Conservation (phyloP, 352 stramenopile species). For the Pythium brachiatum region DNA sequence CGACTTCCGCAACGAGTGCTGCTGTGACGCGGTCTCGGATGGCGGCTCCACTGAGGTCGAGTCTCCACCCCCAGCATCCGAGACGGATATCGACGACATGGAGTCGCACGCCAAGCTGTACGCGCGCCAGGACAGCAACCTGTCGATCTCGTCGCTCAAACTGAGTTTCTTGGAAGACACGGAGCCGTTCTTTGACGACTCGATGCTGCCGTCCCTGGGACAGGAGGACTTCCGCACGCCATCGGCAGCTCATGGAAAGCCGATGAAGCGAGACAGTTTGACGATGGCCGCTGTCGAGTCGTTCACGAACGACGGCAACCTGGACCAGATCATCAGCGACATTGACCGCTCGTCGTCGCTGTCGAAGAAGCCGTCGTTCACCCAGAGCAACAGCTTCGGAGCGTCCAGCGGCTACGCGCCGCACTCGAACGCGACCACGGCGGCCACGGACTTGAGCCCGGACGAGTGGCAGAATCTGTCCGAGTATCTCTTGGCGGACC, state of each 20-base stretch:
- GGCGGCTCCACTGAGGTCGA: slow-evolving; percentile 24
- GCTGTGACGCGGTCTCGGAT: slow-evolving; percentile 38
- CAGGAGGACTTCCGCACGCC: not conserved
- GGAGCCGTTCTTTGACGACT: slow-evolving; percentile 66
- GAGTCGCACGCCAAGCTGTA: slow-evolving; percentile 35
- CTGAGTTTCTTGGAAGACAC: slow-evolving; percentile 69
- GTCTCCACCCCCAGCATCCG: slow-evolving; percentile 26
- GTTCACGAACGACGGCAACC: slow-evolving; percentile 69
- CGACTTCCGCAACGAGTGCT: slow-evolving; percentile 74
- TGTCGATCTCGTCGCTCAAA: slow-evolving; percentile 71
- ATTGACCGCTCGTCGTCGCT: slow-evolving; percentile 60
- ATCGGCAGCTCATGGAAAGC: slow-evolving; percentile 10
- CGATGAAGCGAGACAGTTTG: slow-evolving; percentile 61
- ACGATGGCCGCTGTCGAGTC: slow-evolving; percentile 67
- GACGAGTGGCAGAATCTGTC: slow-evolving; percentile 76
- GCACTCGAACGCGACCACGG: slow-evolving; percentile 36
- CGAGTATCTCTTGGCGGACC: slow-evolving; percentile 67
- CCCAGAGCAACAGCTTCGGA: slow-evolving; percentile 31
- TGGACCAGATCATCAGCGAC: slow-evolving; percentile 77
- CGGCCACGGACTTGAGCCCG: slow-evolving; percentile 53
- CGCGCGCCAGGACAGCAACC: slow-evolving; percentile 45
- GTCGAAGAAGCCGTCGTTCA: slow-evolving; percentile 40
- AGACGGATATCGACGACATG: slow-evolving; percentile 43
- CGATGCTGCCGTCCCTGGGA: slow-evolving; percentile 37
- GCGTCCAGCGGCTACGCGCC: slow-evolving; percentile 30